Evolutionary conservation across 345 rosid species (phyloP), one percentile per base, ranked within the genome.

Genomic region (Triadica sebifera): DNA sequence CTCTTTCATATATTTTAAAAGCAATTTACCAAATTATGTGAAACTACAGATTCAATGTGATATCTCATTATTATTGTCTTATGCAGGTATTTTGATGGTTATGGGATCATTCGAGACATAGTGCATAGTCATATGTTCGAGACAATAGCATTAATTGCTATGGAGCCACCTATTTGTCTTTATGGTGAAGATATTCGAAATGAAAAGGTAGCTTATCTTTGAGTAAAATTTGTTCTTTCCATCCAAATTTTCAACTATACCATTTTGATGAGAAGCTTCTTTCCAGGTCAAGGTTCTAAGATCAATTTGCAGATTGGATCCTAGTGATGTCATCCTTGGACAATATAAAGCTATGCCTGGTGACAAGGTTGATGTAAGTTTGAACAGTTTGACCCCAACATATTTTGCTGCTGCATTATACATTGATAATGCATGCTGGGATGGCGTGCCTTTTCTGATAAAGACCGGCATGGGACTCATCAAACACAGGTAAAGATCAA

Each of bases 371-470:
- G 85, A 81, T 38, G 80, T 83, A 58, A 62, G 71, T 51, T 63
- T 76, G 72, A 79, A 80, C 74, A 78, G 80, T 67, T 70, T 70
- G 77, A 85, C 88, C 8, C 93, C 97, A 4, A 87, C 93, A 5
- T 89, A 60, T 72, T 91, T 89, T 57, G 90, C 90, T 73, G 90
- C 90, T 74, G 91, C 97, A 49, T 70, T 91, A 53, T 89, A 80
- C 82, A 88, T 91, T 29, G 91, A 91, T 64, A 91, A 89, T 89
- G 90, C 90, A 55, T 89, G 94, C 55, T 91, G 97, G 97, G 97
- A 91, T 64, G 90, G 93, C 73, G 94, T 91, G 69, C 93, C 94
- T 47, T 88, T 91, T 80, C 78, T 89, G 61, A 73, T 89, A 56
- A 85, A 86, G 81, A 87, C 90, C 1, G 97, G 93, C 69, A 79